These are phyloP conservation scores for Xylariaceae sp. DNA, from an alignment of 2,329 filamentous ascomycete genomes.

Conservation along the genomic window DNA sequence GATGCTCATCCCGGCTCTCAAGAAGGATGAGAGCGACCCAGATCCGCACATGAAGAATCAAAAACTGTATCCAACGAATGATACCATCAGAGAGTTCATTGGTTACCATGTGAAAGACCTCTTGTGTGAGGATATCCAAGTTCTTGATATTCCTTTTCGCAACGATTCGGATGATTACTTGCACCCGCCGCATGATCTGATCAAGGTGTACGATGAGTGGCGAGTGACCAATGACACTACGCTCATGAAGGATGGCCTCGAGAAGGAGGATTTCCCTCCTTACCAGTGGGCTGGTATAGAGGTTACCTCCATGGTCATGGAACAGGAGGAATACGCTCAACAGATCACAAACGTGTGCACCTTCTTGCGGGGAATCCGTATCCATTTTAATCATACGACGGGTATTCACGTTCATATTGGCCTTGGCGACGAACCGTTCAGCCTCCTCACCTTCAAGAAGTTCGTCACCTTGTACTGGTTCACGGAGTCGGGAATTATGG, in stretches of 20 bases:
- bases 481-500: conserved; percentile 19
- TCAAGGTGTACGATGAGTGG: conserved; percentile 23
- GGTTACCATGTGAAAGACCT: neutral
- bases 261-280: neutral
- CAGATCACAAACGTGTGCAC: conserved; percentile 21
- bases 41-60: conserved; percentile 9
- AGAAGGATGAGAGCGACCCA: conserved; percentile 9
- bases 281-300: conserved; percentile 22
- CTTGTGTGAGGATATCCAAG: conserved; percentile 3
- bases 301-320: conserved; percentile 25
- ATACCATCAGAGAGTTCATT: neutral
- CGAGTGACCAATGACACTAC: conserved; percentile 20
- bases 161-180: conserved; percentile 14
- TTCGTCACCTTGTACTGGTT: conserved; percentile 22
- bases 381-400: conserved; percentile 24
- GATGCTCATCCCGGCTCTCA: conserved; percentile 19
- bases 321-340: conserved; percentile 8
- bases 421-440: conserved; percentile 26
- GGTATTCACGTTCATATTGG: conserved; percentile 28
- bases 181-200: conserved; percentile 14
- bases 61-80: neutral
- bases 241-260: neutral
- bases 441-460: conserved; percentile 26
- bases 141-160: conserved; percentile 13
- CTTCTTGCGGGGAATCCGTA: conserved; percentile 18